Conservation (phyloP, 768 basidiomycete genomes). For the Cubamyces sp. region DNA sequence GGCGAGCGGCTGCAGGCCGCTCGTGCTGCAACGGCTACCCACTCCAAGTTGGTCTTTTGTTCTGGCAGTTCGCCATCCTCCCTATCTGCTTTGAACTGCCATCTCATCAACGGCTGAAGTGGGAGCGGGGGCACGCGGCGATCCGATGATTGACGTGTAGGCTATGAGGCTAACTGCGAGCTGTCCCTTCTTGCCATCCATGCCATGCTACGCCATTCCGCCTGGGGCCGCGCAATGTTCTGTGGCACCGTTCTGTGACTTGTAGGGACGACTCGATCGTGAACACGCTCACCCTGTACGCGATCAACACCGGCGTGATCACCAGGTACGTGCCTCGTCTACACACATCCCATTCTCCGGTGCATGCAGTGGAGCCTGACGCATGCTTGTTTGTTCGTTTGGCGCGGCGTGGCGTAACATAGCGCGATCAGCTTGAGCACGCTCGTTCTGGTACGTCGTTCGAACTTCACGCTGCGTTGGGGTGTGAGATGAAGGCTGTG, state of each 20-base stretch:
- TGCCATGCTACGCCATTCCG: no score
- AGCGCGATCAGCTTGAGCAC: conserved; percentile 54
- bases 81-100: no score
- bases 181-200: no score
- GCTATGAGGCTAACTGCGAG: no score
- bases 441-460: conserved; percentile 53
- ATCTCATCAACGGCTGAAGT: no score
- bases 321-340: conserved; percentile 48
- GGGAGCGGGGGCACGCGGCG: no score
- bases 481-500: conserved; percentile 44
- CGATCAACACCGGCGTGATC: conserved; percentile 62
- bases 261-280: conserved; percentile 58
- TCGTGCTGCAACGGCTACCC: no score
- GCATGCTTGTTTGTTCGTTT: neutral
- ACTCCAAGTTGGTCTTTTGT: no score
- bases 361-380: neutral
- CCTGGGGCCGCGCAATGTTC: no score
- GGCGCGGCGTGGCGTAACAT: neutral
- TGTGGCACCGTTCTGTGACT: neutral
- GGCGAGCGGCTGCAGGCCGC: no score
- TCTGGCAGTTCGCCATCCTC: no score
- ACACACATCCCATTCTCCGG: neutral
- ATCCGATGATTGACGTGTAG: no score
- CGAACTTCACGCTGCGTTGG: neutral
- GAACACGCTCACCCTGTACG: conserved; percentile 57